Conservation (phyloP, 805 yeast genomes). For the Hanseniaspora nectarophila region DNA sequence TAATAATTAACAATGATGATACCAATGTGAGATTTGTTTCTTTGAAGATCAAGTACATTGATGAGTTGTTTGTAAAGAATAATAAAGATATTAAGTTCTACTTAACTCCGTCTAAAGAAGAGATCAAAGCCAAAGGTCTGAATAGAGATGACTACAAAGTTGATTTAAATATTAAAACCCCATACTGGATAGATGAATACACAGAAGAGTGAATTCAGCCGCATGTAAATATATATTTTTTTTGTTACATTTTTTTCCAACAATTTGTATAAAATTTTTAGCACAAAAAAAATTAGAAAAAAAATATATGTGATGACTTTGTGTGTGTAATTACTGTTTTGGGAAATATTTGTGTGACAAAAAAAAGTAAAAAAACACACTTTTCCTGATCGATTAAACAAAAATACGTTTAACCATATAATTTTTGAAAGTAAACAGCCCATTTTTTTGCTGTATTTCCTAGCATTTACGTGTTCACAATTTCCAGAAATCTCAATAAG, state of each 20-base stretch:
- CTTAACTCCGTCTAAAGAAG: slow-evolving; percentile 22
- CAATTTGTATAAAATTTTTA: no score
- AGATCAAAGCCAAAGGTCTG: background rate
- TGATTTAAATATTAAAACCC: slow-evolving; percentile 20
- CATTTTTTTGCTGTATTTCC: no score
- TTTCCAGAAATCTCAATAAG: no score
- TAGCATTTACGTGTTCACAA: no score
- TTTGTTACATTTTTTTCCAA: background rate
- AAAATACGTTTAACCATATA: no score
- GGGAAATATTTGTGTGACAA: background rate
- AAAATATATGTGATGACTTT: background rate
- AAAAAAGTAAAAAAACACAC: background rate
- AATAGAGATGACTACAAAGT: slow-evolving; percentile 13
- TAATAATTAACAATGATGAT: slow-evolving; percentile 46
- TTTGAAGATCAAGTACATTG: slow-evolving; percentile 37
- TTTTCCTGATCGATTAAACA: no score
- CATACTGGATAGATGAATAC: slow-evolving; percentile 23
- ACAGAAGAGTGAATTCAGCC: slow-evolving; percentile 7
- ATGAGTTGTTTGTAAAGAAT: slow-evolving; percentile 19
- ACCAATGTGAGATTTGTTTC: slow-evolving; percentile 49
- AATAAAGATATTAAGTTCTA: slow-evolving; percentile 27
- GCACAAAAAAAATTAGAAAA: background rate
- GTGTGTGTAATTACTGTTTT: background rate
- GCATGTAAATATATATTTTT: background rate
- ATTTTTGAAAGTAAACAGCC: no score